Conservation (phyloP, 352 stramenopile genomes). For the Phytophthora syringae region DNA sequence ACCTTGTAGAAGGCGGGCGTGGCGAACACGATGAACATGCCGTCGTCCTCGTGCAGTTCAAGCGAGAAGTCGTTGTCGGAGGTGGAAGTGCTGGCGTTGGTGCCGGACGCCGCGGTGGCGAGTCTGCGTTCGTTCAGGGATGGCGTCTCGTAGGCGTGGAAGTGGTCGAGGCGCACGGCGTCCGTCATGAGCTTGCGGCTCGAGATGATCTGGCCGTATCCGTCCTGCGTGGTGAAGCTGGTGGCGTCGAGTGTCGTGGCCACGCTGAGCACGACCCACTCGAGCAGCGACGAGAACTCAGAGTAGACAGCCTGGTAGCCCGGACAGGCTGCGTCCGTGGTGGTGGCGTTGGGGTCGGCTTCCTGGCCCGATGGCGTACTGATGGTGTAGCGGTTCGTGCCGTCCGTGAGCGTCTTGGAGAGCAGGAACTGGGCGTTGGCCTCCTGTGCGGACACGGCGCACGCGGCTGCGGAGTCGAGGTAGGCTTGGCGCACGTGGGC, state of each 20-base stretch:
- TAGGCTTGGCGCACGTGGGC: constrained; percentile 47
- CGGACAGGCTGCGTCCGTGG: constrained; percentile 41
- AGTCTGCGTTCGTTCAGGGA: constrained; percentile 30
- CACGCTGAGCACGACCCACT: constrained; percentile 55
- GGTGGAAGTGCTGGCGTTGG: not conserved
- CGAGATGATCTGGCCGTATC: constrained; percentile 40
- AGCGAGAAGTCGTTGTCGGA: constrained; percentile 49
- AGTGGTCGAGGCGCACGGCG: constrained; percentile 67
- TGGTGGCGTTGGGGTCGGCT: constrained; percentile 34
- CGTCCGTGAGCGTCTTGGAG: constrained; percentile 65
- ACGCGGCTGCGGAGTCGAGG: constrained; percentile 52
- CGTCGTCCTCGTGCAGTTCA: constrained; percentile 63
- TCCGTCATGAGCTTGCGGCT: constrained; percentile 61
- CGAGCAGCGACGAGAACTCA: constrained; percentile 51
- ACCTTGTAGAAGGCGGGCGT: constrained; percentile 64
- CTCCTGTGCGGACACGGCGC: constrained; percentile 47
- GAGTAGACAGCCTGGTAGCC: constrained; percentile 48
- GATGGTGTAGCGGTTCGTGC: constrained; percentile 77
- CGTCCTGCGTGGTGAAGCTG: constrained; percentile 49
- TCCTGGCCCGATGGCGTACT: constrained; percentile 55
- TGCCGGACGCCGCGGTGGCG: constrained; percentile 2
- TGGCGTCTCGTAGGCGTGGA: constrained; percentile 60
- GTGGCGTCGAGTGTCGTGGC: constrained; percentile 51
- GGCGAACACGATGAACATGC: constrained; percentile 64
- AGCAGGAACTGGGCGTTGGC: constrained; percentile 50